Percentiles rank a stretch among this genome's conserved stretches.
Conservation (phyloP, 768 basidiomycete species). For the Tremella yokohamensis region DNA sequence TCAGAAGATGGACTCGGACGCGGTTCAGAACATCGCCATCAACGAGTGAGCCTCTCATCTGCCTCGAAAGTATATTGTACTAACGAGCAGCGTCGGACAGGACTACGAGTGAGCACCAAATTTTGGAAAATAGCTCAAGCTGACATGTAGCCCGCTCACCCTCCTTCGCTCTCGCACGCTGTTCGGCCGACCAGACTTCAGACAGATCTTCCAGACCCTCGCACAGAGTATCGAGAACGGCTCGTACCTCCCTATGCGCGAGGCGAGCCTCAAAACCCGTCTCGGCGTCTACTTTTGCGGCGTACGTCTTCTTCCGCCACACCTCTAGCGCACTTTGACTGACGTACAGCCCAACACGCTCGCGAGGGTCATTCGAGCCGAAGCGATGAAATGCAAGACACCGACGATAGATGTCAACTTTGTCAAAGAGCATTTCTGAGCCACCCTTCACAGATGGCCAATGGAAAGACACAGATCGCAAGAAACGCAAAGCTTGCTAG, state of each 20-base stretch:
- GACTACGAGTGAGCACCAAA: constrained; percentile 37
- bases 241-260: constrained; percentile 73
- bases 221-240: constrained; percentile 74
- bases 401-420: constrained; percentile 70
- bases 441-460: too few relatives aligned
- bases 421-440: constrained; percentile 63
- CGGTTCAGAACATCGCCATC: constrained; percentile 41
- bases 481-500: too few relatives aligned
- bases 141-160: constrained; percentile 61
- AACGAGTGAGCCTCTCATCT: constrained; percentile 30
- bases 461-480: too few relatives aligned
- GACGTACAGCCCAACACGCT: constrained; percentile 58
- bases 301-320: constrained; percentile 28
- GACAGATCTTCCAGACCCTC: constrained; percentile 70
- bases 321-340: neutral
- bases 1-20: constrained; percentile 35
- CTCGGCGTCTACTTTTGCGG: constrained; percentile 91
- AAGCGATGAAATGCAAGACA: constrained; percentile 60
- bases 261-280: constrained; percentile 73
- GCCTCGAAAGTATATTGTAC: neutral
- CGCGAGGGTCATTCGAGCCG: constrained; percentile 72
- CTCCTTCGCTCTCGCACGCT: constrained; percentile 81
- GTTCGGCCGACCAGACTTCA: constrained; percentile 90
- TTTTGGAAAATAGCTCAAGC: neutral
- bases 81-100: constrained; percentile 29